Percentiles rank a stretch among this genome's conserved stretches.
These are phyloP conservation scores for Cymbopogon flexuosus DNA, from an alignment of 202 grass and related monocot species.

Conservation along the genomic window DNA sequence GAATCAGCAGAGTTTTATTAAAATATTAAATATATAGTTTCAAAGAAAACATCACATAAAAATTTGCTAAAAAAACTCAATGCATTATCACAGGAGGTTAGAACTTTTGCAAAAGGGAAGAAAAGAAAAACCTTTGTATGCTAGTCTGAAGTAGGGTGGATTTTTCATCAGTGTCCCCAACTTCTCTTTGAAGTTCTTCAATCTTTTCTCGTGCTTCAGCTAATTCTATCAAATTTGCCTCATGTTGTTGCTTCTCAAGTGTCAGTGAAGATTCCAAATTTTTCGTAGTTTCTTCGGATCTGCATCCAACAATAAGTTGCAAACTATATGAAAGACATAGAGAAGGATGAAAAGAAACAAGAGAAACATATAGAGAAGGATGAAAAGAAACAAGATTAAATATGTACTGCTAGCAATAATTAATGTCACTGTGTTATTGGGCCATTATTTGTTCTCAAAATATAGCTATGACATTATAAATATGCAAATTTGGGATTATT, in stretches of 20 bases:
- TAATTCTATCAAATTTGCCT: slow-evolving; percentile 37
- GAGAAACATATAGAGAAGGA: slow-evolving; percentile 25
- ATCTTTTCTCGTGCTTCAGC: slow-evolving; percentile 42
- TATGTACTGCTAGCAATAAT: neutral
- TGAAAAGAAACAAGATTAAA: slow-evolving; percentile 14
- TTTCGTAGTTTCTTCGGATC: slow-evolving; percentile 46
- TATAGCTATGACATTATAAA: slow-evolving; percentile 13
- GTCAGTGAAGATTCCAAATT: slow-evolving; percentile 43
- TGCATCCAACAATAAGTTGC: slow-evolving; percentile 17
- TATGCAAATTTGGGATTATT: slow-evolving; percentile 20
- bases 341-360: slow-evolving; percentile 14
- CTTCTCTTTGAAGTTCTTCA: slow-evolving; percentile 51
- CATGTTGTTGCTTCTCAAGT: slow-evolving; percentile 40
- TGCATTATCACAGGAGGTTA: slow-evolving; percentile 2
- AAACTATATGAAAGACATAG: slow-evolving; percentile 23
- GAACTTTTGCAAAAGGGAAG: neutral
- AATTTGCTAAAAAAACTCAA: slow-evolving; percentile 12
- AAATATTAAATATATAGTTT: neutral
- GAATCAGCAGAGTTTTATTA: neutral
- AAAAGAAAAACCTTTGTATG: slow-evolving; percentile 34
- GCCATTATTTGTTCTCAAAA: neutral
- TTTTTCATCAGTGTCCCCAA: slow-evolving; percentile 48
- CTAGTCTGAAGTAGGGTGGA: slow-evolving; percentile 40
- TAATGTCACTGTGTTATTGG: neutral
- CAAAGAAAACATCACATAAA: neutral